Conservation (phyloP, 2,329 filamentous ascomycete genomes). For the Hymenoscyphus occultus region DNA sequence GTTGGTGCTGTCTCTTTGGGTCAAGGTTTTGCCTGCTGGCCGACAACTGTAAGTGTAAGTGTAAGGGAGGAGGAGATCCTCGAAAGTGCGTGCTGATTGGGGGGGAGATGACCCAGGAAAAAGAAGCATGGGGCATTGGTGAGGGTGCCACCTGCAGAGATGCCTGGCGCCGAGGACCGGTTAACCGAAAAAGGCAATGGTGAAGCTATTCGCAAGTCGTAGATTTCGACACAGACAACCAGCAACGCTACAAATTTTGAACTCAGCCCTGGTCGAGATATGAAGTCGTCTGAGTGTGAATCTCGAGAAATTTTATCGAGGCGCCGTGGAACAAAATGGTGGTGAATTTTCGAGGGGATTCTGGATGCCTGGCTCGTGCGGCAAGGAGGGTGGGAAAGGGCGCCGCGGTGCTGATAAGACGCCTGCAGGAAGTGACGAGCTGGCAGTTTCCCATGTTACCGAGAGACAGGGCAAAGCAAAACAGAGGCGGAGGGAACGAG, state of each 20-base stretch:
- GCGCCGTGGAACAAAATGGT: background rate
- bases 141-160: conserved; percentile 12
- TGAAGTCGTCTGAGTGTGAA: conserved; percentile 11
- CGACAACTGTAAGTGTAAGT: background rate
- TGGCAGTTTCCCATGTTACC: background rate
- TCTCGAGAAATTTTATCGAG: conserved; percentile 13
- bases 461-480: background rate
- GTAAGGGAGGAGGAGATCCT: background rate
- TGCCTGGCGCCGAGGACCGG: conserved; percentile 24
- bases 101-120: background rate
- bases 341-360: conserved; percentile 1
- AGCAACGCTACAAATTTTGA: conserved; percentile 29
- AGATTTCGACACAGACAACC: conserved; percentile 21
- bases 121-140: background rate
- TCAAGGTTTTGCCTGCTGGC: background rate
- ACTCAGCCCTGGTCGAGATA: conserved; percentile 21
- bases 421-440: background rate
- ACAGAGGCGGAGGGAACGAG: background rate
- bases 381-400: background rate
- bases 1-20: background rate
- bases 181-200: conserved; percentile 25
- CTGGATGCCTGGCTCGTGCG: conserved; percentile 17
- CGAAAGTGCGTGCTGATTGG: background rate
- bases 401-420: conserved; percentile 3
- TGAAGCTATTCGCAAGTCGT: conserved; percentile 25